Evolutionary conservation across 192 early-diverging fungal species (phyloP).

Genomic region (Rhizoclosmatium globosum): DNA sequence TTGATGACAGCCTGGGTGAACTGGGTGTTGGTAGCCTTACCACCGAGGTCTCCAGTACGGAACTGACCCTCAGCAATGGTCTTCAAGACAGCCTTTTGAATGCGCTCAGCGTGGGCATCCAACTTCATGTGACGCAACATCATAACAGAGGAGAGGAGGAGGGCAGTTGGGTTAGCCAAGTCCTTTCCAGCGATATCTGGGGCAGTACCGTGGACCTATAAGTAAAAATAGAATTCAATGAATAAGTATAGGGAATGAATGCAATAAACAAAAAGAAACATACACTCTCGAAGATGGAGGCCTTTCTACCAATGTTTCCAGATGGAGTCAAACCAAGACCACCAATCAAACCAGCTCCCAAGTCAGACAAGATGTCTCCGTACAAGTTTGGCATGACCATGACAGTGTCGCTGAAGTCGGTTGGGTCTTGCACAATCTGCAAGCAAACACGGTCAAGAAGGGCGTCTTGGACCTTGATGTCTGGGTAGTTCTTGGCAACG

Average conservation of each 20-base stretch:
- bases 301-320: constrained; percentile 98
- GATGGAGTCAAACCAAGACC: constrained; percentile 97
- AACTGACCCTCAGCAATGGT: constrained; percentile 94
- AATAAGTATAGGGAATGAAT: background rate
- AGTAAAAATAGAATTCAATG: constrained; percentile 6
- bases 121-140: constrained; percentile 98
- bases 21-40: constrained; percentile 86
- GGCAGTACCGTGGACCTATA: constrained; percentile 77
- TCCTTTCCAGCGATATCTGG: constrained; percentile 99
- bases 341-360: constrained; percentile 98
- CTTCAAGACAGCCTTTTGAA: constrained; percentile 90
- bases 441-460: constrained; percentile 96
- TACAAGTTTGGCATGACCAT: constrained; percentile 99
- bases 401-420: constrained; percentile 88
- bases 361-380: constrained; percentile 98
- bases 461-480: constrained; percentile 89
- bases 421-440: constrained; percentile 94
- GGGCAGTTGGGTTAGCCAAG: constrained; percentile 94
- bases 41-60: constrained; percentile 94
- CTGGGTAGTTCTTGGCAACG: constrained; percentile 90
- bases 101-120: constrained; percentile 77
- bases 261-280: constrained; percentile 1
- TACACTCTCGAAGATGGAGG: constrained; percentile 97
- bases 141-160: constrained; percentile 94
- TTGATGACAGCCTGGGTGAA: constrained; percentile 91